Evolutionary conservation across 768 basidiomycete species (phyloP), one percentile per base, ranked within the genome.

Genomic region (Serpula lacrymans): DNA sequence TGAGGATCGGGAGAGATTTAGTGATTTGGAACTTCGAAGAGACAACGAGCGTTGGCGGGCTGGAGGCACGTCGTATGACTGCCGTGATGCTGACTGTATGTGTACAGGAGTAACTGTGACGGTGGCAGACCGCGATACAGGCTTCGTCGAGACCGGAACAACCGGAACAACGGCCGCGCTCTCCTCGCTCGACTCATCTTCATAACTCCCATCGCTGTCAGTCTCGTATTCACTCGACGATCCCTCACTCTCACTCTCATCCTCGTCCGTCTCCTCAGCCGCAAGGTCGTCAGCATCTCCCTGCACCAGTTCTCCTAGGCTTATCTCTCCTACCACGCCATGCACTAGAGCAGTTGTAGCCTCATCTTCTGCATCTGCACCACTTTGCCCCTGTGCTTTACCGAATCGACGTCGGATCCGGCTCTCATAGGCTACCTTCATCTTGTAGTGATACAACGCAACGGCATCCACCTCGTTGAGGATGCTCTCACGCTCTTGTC

Each of bases 351-450:
- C 81, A 46, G 79, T 80, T 4, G 86, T 76, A n/a, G 84, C 85
- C 54, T 92, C 87, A 48, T 96, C 90, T 55, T 89, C 86, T 2
- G 77, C 80, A 45, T 82, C 80, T 1, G 75, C 77, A 40, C 64
- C 60, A 21, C 59, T 53, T 20, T 63, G 62, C 17, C 60, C 64
- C 44, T 75, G 73, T 14, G 69, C 73, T 41, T 77, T 76, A 30
- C 80, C 79, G 60, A 99, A 93, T 27, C 93, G 75, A 33, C 84
- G 73, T n/a, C 91, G 76, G 34, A 98, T 71, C 65, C 89, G 94
- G 55, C 84, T 85, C 64, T 99, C 96, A 55, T 96, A 86, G 8
- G 88, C 73, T 20, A 97, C 71, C 69, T 99, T 99, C 45, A 94
- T 77, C 58, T 86, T 82, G 67, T 97, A 96, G 62, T 99, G 95